Evolutionary conservation across 352 stramenopile genomes (phyloP), one percentile per base, ranked within the genome.

Genomic region (Aphanomyces astaci): DNA sequence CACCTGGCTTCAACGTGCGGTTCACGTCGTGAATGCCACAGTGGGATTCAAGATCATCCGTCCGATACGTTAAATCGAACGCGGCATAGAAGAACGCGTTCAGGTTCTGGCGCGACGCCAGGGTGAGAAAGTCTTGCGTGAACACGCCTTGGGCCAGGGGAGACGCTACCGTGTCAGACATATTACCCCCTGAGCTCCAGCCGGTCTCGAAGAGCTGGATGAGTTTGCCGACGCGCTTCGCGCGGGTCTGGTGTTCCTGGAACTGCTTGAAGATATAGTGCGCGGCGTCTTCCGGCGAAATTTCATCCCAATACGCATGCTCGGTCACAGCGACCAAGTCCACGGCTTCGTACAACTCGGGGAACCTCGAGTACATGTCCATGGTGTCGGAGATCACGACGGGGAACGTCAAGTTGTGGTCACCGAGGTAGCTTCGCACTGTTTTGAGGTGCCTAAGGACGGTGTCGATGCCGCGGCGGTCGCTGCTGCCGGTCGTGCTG

Each of bases 301-400:
- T 64, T 2, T 64, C 53, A 46, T 90, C 81, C 84, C 84, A 93
- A 70, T 87, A 88, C 13, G 81, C 81, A 57, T 91, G 91, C 71
- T 93, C 77, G 75, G 90, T 93, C 39, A 89, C 76, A 22, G 78
- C 86, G 22, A 90, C 66, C 60, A 81, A 79, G 62, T 93, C 84
- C 2, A 89, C 81, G 0, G 78, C 81, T 22, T 87, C 71, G 27
- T 90, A 62, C 1, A 93, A 67, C 45, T 80, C 28, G 30, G 66
- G 77, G 60, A 91, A 82, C n/a, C 64, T 62, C 55, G 85, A 76
- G 75, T 89, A 93, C 27, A 80, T 75, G 71, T 90, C 80, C 24
- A 90, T 78, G 25, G 85, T 75, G 63, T 93, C 82, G 15, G 84
- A 78, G 67, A 91, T 85, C 10, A 81, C 84, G 31, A 92, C 66